Conservation (phyloP, 1,284 basidiomycete species). For the Sporisorium reilianum region DNA sequence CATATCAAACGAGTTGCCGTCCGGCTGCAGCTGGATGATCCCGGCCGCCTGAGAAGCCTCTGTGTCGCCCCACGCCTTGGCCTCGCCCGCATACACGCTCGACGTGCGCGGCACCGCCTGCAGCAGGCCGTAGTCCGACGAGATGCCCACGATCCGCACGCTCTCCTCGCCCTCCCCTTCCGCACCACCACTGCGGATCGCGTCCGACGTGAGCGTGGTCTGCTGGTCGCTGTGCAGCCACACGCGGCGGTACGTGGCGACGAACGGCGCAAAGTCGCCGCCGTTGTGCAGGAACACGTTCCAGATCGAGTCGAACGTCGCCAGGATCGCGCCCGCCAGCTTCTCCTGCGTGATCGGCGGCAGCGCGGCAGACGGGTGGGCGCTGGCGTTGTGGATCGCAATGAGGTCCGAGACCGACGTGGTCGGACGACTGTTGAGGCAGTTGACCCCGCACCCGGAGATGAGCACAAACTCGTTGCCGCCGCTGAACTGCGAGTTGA, state of each 20-base stretch:
- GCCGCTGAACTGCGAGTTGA: constrained; percentile 84
- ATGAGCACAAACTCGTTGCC: constrained; percentile 81
- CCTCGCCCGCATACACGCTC: constrained; percentile 27
- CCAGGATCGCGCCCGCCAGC: constrained; percentile 82
- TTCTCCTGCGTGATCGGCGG: constrained; percentile 77
- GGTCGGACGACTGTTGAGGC: constrained; percentile 85
- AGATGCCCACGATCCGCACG: constrained; percentile 87
- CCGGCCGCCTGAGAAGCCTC: constrained; percentile 21
- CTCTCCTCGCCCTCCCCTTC: constrained; percentile 43
- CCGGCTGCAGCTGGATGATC: constrained; percentile 81
- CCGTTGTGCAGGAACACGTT: constrained; percentile 75
- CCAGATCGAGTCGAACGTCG: constrained; percentile 85
- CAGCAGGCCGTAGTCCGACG: constrained; percentile 85
- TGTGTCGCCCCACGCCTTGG: constrained; percentile 49
- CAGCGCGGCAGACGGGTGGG: constrained; percentile 45
- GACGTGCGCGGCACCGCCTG: constrained; percentile 77
- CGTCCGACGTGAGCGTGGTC: constrained; percentile 33
- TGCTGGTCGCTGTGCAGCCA: constrained; percentile 84
- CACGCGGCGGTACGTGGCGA: constrained; percentile 76
- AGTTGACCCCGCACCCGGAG: constrained; percentile 87
- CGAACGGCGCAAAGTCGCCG: constrained; percentile 67
- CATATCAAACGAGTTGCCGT: constrained; percentile 96
- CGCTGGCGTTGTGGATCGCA: constrained; percentile 71
- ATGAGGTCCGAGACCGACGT: constrained; percentile 82
- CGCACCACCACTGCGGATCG: constrained; percentile 8